These are phyloP conservation scores for Eimeria nieschulzi DNA, from an alignment of 169 alveolate species.

Conservation along the genomic window DNA sequence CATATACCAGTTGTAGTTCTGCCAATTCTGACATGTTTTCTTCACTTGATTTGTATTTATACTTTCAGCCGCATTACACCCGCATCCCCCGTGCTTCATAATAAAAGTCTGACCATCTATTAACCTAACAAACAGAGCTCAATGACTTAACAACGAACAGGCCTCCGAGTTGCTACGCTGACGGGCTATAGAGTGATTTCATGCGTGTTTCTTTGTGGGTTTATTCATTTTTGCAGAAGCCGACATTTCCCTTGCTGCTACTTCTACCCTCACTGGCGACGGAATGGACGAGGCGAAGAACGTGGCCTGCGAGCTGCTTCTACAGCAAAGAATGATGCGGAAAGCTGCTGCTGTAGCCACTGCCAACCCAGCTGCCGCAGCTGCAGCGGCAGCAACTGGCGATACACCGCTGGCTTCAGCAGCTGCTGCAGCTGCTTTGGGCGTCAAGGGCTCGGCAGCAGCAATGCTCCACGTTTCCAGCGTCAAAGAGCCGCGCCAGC, in stretches of 20 bases:
- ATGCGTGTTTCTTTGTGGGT: too few relatives aligned
- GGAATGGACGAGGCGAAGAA: conserved; percentile 92
- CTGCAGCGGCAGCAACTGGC: not conserved
- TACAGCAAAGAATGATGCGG: conserved; percentile 77
- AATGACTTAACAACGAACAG: too few relatives aligned
- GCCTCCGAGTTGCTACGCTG: too few relatives aligned
- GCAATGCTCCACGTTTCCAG: conserved; percentile 63
- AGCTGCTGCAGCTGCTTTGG: conserved; percentile 72
- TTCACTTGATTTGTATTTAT: conserved; percentile 42
- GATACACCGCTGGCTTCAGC: conserved; percentile 21
- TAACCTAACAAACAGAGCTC: too few relatives aligned
- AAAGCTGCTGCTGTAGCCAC: conserved; percentile 46
- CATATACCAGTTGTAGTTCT: conserved; percentile 62
- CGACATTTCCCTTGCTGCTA: conserved; percentile 72
- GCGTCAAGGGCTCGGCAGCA: conserved; percentile 66
- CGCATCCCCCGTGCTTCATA: too few relatives aligned
- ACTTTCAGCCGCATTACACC: conserved; percentile 23
- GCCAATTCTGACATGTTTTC: not conserved
- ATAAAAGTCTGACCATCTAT: too few relatives aligned
- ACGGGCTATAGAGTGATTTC: too few relatives aligned
- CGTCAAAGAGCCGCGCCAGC: conserved; percentile 82
- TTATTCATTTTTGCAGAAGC: conserved; percentile 69
- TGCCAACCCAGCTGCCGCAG: conserved; percentile 11
- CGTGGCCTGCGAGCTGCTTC: conserved; percentile 88
- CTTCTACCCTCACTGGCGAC: conserved; percentile 86